phyloP scores from a whole-genome alignment of 2,329 filamentous ascomycete species.

The Verticillium albo-atrum region DNA sequence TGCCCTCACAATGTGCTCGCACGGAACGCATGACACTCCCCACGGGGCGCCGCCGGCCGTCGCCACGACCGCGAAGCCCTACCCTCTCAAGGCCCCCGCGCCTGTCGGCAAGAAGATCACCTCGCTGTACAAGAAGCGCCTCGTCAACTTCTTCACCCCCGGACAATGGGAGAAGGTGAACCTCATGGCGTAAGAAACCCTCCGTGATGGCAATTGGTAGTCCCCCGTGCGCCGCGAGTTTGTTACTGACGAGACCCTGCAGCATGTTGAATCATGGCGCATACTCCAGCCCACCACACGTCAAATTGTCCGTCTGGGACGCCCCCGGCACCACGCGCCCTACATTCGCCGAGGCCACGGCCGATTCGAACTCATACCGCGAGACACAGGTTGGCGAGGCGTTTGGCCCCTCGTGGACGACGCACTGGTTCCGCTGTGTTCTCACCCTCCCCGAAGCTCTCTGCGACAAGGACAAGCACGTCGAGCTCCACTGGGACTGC shows the following conservation, averaged over 20 bases:
- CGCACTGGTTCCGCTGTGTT: slow-evolving; percentile 63
- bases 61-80: slow-evolving; percentile 5
- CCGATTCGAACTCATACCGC: slow-evolving; percentile 8
- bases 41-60: slow-evolving; percentile 1
- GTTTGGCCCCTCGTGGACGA: slow-evolving; percentile 68
- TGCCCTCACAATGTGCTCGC: slow-evolving; percentile 3
- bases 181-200: slow-evolving; percentile 12
- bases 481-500: slow-evolving; percentile 69
- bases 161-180: slow-evolving; percentile 18
- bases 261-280: slow-evolving; percentile 12
- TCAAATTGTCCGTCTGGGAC: slow-evolving; percentile 12
- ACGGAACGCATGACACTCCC: neutral
- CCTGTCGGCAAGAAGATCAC: slow-evolving; percentile 9
- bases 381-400: slow-evolving; percentile 46
- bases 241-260: neutral
- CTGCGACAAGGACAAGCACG: slow-evolving; percentile 43
- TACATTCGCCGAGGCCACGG: slow-evolving; percentile 9
- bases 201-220: too few relatives aligned
- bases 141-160: slow-evolving; percentile 14
- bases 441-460: slow-evolving; percentile 54
- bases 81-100: slow-evolving; percentile 5
- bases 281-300: slow-evolving; percentile 8
- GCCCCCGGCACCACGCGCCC: slow-evolving; percentile 11
- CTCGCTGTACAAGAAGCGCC: slow-evolving; percentile 12
- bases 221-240: too few relatives aligned